Base-by-base conservation (phyloP, 805 yeast genomes). In the Candida nanaspora region DNA sequence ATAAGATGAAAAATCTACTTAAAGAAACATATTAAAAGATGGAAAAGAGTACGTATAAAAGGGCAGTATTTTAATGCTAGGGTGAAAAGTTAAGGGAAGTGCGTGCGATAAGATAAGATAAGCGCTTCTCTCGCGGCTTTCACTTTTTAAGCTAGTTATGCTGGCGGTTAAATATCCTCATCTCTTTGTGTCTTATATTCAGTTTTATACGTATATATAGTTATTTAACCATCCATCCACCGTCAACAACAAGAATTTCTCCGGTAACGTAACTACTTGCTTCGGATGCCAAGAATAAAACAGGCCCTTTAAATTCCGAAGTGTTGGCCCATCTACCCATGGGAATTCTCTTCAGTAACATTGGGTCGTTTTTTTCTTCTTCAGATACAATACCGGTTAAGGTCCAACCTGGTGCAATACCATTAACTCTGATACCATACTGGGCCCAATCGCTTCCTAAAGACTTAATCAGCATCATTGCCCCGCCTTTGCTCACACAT, bases 221-320 rank as follows among this genome's bases (percentile, higher is more conserved):
- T 31, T 19, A 31, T 31, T n/a, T 31, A 4, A 31, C 34, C 13
- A 63, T 53, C 66, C 66, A 74, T 33, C 78, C 79, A 40, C 79
- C 79, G 46, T 74, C 80, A 33, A 74, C 77, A 35, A 59, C 54
- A 30, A 74, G 44, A 42, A 66, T 68, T 38, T 73, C 66, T 33
- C 80, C 80, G 38, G 70, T 64, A 36, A 74, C 67, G 54, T 64
- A 74, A 40, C 68, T 63, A 33, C 71, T 55, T 15, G 77, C 78
- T 38, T 62, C 65, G 26, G 71, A 60, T 18, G 74, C 72, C 45
- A 74, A 58, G 56, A 65, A 66, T 23, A 65, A 57, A 16, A 31
- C 46, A 6, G 63, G 57, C 1, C 68, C 75, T 49, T 59, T 66
- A 48, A 69, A 67, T 46, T 70, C 76, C 13, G 57, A 66, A 3